Base-by-base conservation (phyloP, 768 basidiomycete species). In the Dentipellis sp. region DNA sequence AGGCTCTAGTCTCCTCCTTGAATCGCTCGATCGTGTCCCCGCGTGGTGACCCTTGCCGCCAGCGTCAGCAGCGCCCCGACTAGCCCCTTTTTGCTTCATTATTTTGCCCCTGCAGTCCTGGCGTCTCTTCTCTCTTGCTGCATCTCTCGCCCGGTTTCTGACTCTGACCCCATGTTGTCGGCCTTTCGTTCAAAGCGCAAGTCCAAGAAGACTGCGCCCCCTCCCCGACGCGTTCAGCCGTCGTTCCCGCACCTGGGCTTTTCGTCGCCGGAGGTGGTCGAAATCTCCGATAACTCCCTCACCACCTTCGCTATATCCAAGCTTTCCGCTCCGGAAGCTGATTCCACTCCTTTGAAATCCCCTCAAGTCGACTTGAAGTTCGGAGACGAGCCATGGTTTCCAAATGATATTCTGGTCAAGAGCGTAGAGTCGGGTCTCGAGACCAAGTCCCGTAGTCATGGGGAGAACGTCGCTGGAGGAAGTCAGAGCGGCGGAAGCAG, bases 121-220 rank as follows among this genome's bases (percentile, higher is more conserved):
- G 36, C 56, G 23, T 48, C 34, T 55, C 34, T 47, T 35, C 40
- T 21, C 35, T 52, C 51, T 38, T 19, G 12, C 47, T 55, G 49
- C 39, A 35, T 52, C 37, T 48, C 21, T 17, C 17, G 10, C 37
- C 12, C 16, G 50, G 58, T 42, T 49, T 14, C 39, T 10, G 53
- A 52, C 19, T 46, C 38, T 23, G 53, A 55, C 19, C 53, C 60
- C 53, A 50, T 56, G 16, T 61, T 61, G 23, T 55, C 56, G 50
- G 36, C 19, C 17, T 56, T 62, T 35, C 56, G 61, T n/a, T 39
- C 60, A 9, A 61, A 46, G 54, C 59, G 59, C 42, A 61, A 58
- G 40, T 56, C 59, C 29, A 62, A 62, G 61, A 58, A 58, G 54
- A 52, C 50, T 4, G 29, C 29, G 29, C 45, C 52, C 19, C 46